Evolutionary conservation across 2,329 filamentous ascomycete species (phyloP), one percentile per base, ranked within the genome.

Genomic region (Penicillium sp.): DNA sequence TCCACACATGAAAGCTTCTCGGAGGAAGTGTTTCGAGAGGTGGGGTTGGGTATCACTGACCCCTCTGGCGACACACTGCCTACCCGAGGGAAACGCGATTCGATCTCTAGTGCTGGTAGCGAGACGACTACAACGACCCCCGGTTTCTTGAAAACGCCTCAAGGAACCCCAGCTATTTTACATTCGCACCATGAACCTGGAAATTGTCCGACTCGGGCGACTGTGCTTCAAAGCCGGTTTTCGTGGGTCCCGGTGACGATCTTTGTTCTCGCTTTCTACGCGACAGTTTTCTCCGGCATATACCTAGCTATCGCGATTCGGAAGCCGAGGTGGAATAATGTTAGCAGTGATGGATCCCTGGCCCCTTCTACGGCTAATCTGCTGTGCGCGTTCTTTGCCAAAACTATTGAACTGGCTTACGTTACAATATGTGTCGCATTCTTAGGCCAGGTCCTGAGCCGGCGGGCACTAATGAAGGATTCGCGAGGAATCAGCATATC

Each of bases 371-470:
- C 86, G 1, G 91, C 91, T 0, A 88, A 86, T 0, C 76, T 91
- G 1, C 71, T 93, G 0, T 88, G 86, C n/a, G 85, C 90, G 0
- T 76, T 92, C 2, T 79, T 92, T 38, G 89, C 91, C 8, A 94
- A 93, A 76, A 85, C 89, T 0, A 91, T 93, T 53, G 91, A 94
- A 76, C 73, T 93, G 65, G 88, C 89, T 0, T 94, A 93, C 70
- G 90, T 92, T 3, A 92, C 91, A 0, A 88, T 91, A 0, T 91
- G 92, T 63, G 89, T 93, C 1, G 85, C 89, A 0, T 91, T 91
- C 58, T 73, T 93, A 0, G 91, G 91, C 0, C 91, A 95, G 73
- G 85, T 90, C 0, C 77, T 94, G 17, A 92, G 86, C n/a, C 83
- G 89, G 22, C 81, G 89, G 58, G 89, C 91, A 0, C 84, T 91